Evolutionary conservation across 371 early-diverging fungal genomes (phyloP).

Genomic region (Lichtheimia ramosa): DNA sequence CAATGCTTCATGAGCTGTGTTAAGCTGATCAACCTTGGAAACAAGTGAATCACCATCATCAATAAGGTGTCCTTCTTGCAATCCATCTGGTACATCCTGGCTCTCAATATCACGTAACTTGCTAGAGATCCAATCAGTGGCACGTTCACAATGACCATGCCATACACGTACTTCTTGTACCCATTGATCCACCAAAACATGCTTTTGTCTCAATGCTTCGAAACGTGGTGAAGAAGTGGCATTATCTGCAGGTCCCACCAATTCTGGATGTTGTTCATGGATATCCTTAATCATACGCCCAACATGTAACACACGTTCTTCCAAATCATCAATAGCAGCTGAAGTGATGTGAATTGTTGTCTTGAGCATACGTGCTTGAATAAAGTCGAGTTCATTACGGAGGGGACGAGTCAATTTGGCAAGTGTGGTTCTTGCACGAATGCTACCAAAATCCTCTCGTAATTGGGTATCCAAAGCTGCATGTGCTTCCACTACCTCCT

Average conservation of each 20-base stretch:
- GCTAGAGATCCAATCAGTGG: too few relatives aligned
- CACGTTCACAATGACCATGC: slow-evolving; percentile 47
- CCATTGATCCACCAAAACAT: slow-evolving; percentile 37
- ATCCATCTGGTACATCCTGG: too few relatives aligned
- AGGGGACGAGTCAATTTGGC: slow-evolving; percentile 21
- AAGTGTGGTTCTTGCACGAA: slow-evolving; percentile 12
- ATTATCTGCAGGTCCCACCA: neutral
- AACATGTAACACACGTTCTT: slow-evolving; percentile 22
- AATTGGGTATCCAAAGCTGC: slow-evolving; percentile 22
- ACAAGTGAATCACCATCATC: slow-evolving; percentile 16
- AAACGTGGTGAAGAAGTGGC: slow-evolving; percentile 5
- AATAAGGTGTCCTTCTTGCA: too few relatives aligned
- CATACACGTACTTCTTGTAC: slow-evolving; percentile 52
- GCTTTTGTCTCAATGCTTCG: slow-evolving; percentile 26
- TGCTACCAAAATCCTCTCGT: slow-evolving; percentile 11
- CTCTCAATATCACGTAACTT: too few relatives aligned
- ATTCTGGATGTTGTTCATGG: slow-evolving; percentile 7
- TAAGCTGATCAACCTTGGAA: slow-evolving; percentile 25
- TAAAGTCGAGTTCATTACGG: slow-evolving; percentile 49
- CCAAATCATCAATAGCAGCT: slow-evolving; percentile 36
- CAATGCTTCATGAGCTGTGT: slow-evolving; percentile 23
- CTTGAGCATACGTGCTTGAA: slow-evolving; percentile 48
- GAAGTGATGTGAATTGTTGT: slow-evolving; percentile 28
- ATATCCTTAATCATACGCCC: slow-evolving; percentile 17
- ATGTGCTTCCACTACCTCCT: slow-evolving; percentile 29